These are phyloP conservation scores for Gynochthodes officinalis DNA, from an alignment of 257 asterid genomes.

Conservation along the genomic window DNA sequence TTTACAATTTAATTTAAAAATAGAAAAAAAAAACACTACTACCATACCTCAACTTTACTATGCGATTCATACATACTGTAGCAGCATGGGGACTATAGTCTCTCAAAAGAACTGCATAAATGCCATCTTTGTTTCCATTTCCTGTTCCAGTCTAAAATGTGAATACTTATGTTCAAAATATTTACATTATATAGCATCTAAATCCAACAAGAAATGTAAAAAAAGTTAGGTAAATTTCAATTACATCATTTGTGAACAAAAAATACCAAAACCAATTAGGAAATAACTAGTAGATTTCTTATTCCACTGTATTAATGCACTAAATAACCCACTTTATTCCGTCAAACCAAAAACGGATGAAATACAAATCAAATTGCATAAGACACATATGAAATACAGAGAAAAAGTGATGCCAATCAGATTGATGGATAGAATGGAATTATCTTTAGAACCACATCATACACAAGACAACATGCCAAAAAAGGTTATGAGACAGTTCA, in stretches of 20 bases:
- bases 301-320: background rate
- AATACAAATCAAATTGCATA: background rate
- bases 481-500: background rate
- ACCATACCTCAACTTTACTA: conserved; percentile 85
- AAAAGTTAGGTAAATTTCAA: background rate
- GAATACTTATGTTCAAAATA: background rate
- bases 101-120: conserved; percentile 88
- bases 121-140: conserved; percentile 93
- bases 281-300: background rate
- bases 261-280: background rate
- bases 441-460: no score
- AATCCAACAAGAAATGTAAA: background rate
- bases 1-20: no score
- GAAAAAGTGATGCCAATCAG: background rate
- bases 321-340: background rate
- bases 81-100: conserved; percentile 90
- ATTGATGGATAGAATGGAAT: background rate
- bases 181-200: background rate
- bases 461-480: background rate
- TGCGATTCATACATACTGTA: conserved; percentile 92
- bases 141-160: conserved; percentile 47
- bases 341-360: background rate
- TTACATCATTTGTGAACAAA: background rate
- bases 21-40: no score
- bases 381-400: background rate